A percentile compares a stretch with the other conserved stretches of the same genome.
phyloP scores from a whole-genome alignment of 1,284 basidiomycete genomes.

The Irpex rosettiformis region DNA sequence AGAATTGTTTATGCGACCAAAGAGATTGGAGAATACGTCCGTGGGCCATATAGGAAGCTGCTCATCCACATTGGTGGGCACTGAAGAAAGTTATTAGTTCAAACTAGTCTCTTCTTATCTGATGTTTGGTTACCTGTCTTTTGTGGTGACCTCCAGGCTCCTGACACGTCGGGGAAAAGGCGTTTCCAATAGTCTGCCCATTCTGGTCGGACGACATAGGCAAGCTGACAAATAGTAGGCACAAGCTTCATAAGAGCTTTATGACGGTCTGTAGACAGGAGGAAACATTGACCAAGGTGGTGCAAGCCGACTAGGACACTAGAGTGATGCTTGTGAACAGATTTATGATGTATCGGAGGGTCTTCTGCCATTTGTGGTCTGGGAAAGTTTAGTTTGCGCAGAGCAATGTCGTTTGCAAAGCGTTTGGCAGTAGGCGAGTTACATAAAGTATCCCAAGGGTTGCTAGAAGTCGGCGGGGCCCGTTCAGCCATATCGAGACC shows the following conservation, averaged over 20 bases:
- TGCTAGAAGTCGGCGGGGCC: background rate
- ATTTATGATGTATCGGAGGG: conserved; percentile 6
- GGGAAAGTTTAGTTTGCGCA: conserved; percentile 44
- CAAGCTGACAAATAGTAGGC: conserved; percentile 65
- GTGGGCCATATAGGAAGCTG: conserved; percentile 68
- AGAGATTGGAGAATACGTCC: conserved; percentile 61
- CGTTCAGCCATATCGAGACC: conserved; percentile 29
- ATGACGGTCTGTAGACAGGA: conserved; percentile 52
- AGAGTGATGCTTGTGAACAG: conserved; percentile 38
- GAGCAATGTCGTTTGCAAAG: conserved; percentile 41
- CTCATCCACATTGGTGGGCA: conserved; percentile 50
- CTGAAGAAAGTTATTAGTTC: conserved; percentile 23
- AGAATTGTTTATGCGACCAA: conserved; percentile 59
- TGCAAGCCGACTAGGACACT: conserved; percentile 70
- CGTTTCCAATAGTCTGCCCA: conserved; percentile 91
- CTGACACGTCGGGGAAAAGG: conserved; percentile 57
- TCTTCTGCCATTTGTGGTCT: conserved; percentile 2
- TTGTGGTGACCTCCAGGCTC: conserved; percentile 51
- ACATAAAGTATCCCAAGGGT: conserved; percentile 16
- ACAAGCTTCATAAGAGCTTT: conserved; percentile 57
- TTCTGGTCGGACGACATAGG: conserved; percentile 62
- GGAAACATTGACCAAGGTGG: conserved; percentile 69
- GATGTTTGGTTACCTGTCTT: conserved; percentile 37
- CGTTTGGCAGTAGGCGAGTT: conserved; percentile 13
- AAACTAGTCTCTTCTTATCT: background rate